Conservation (phyloP, 208 protist genomes). For the Trypanosomatidae sp. region DNA sequence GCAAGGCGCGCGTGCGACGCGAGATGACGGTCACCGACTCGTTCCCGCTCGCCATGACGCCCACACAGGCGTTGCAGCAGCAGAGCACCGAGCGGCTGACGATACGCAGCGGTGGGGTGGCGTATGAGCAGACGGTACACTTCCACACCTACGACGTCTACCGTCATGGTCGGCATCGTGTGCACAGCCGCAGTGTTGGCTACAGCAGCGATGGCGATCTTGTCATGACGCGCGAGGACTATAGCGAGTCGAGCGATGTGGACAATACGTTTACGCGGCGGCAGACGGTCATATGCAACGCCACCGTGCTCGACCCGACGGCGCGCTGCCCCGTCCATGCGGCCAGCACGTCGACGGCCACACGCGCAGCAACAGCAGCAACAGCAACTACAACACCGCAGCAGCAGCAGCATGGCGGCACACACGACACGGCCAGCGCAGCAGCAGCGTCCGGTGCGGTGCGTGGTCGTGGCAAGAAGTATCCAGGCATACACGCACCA, state of each 20-base stretch:
- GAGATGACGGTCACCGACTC: slow-evolving; percentile 59
- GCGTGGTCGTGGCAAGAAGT: slow-evolving; percentile 53
- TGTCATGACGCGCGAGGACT: slow-evolving; percentile 60
- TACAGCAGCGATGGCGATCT: slow-evolving; percentile 83
- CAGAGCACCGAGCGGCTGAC: slow-evolving; percentile 52
- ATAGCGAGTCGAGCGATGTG: slow-evolving; percentile 65
- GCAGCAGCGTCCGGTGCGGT: slow-evolving; percentile 14
- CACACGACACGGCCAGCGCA: slow-evolving; percentile 24
- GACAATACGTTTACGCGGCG: slow-evolving; percentile 37
- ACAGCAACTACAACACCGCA: no score
- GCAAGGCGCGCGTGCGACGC: slow-evolving; percentile 33
- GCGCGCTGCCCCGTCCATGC: slow-evolving; percentile 54
- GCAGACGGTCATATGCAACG: slow-evolving; percentile 33
- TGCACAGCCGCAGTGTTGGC: slow-evolving; percentile 63
- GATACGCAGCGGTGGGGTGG: slow-evolving; percentile 35
- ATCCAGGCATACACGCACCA: slow-evolving; percentile 68
- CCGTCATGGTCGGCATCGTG: slow-evolving; percentile 55
- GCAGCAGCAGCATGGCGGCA: no score
- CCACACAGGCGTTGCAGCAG: slow-evolving; percentile 26
- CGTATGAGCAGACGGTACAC: slow-evolving; percentile 55
- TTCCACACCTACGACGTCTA: slow-evolving; percentile 84
- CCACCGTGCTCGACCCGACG: slow-evolving; percentile 60
- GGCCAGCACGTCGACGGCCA: slow-evolving; percentile 38
- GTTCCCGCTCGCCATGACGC: slow-evolving; percentile 15
- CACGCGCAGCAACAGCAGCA: no score